Base-by-base conservation (phyloP, 2,329 filamentous ascomycete species). In the Verticillium nubilum region DNA sequence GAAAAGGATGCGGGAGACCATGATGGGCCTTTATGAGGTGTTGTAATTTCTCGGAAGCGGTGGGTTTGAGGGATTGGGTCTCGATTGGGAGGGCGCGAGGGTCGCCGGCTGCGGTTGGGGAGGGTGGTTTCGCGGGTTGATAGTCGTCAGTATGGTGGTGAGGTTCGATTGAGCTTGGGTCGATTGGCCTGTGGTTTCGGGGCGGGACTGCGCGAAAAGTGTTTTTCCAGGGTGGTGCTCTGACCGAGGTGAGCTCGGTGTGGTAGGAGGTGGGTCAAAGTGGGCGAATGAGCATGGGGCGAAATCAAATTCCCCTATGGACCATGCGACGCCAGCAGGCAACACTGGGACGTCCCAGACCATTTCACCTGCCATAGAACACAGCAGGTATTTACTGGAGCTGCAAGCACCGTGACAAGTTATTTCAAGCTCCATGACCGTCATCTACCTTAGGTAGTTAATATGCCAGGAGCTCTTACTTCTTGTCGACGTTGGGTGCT, bases 1-100 rank as follows among this genome's bases (percentile, higher is more conserved):
- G 83, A 94, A 92, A 74, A 92, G 79, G 74, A 92, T 81, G 72
- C 85, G 82, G 77, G 78, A 76, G 64, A 86, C 82, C 83, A 86
- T 86, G 67, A 67, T 80, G 73, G 67, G 65, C 67, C 42, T 50
- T 50, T 50, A 19, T 25, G 7, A 9, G 3, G 7, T 7, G 6
- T 19, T 17, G 13, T 25, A 25, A 25, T 13, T 17, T 56, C 27
- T 56, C 54, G 35, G 26, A 27, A 52, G 25, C n/a, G n/a, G 23
- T 17, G 31, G 60, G 56, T 13, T 6, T 26, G 35, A 26, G 15
- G 52, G 27, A 54, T 7, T 47, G 25, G 54, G 27, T 37, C 35
- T 50, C 42, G 42, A 26, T 47, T 25, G 31, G 33, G 26, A 31
- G 33, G 31, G 23, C 35, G 54, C 54, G 27, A 56, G 33, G 23